These are phyloP conservation scores for Penstemon eatonii DNA, from an alignment of 257 asterid genomes.

Conservation along the genomic window DNA sequence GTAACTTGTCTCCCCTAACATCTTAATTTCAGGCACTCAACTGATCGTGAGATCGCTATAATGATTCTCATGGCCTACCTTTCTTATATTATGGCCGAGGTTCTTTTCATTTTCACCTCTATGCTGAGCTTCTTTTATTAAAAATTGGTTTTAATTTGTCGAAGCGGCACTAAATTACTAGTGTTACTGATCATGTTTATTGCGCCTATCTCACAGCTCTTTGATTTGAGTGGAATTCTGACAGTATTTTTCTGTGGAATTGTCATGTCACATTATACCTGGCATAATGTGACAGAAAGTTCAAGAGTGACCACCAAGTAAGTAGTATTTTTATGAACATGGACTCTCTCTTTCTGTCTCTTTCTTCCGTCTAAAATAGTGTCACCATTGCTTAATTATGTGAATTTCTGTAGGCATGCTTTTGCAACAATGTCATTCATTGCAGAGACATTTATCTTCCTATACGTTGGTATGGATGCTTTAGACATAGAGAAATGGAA, in stretches of 20 bases:
- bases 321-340: constrained; percentile 17
- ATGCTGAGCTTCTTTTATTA: background rate
- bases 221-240: constrained; percentile 69
- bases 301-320: constrained; percentile 75
- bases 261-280: constrained; percentile 83
- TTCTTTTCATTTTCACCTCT: constrained; percentile 25
- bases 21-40: constrained; percentile 62
- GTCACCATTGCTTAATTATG: constrained; percentile 2
- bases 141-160: background rate
- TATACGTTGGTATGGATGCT: constrained; percentile 92
- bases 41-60: constrained; percentile 72
- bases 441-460: constrained; percentile 73
- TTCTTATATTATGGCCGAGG: constrained; percentile 72
- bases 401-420: constrained; percentile 51
- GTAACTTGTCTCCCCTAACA: constrained; percentile 4
- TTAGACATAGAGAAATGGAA: constrained; percentile 77
- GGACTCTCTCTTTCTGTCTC: constrained; percentile 1
- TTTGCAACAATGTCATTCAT: constrained; percentile 69
- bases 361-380: background rate
- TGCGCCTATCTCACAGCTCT: constrained; percentile 45
- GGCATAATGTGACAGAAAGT: constrained; percentile 61
- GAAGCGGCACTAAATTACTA: background rate
- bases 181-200: constrained; percentile 10
- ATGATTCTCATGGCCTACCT: constrained; percentile 88
- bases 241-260: constrained; percentile 85